Evolutionary conservation across 257 asterid genomes (phyloP).

Genomic region (Schizonepeta tenuifolia): DNA sequence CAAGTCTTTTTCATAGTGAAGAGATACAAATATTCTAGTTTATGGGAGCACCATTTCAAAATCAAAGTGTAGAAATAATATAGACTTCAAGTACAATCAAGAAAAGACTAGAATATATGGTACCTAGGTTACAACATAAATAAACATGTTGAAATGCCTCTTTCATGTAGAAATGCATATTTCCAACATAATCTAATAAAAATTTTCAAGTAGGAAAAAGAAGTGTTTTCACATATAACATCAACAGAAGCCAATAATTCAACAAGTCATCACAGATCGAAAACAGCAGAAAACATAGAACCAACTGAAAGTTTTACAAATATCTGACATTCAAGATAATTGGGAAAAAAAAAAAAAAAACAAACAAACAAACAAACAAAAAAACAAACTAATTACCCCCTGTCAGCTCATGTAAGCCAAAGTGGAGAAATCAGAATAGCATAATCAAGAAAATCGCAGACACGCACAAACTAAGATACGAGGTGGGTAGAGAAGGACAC

Average conservation of each 20-base stretch:
- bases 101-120: not conserved
- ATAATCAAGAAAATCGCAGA: not conserved
- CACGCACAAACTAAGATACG: not conserved
- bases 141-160: not conserved
- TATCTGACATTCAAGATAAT: not conserved
- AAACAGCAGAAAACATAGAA: not conserved
- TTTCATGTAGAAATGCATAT: not conserved
- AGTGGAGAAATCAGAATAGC: not conserved
- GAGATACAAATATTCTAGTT: not conserved
- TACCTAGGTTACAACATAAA: not conserved
- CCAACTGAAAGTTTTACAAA: not conserved
- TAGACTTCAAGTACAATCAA: too few species aligned
- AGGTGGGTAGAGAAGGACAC: conserved; percentile 32
- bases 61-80: not conserved
- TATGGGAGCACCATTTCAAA: not conserved
- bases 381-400: not conserved
- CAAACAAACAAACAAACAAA: not conserved
- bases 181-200: not conserved
- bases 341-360: not conserved
- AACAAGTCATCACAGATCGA: not conserved
- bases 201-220: too few species aligned
- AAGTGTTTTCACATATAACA: not conserved
- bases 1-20: not conserved
- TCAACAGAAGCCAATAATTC: not conserved
- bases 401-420: not conserved